Evolutionary conservation across 495 filamentous ascomycete genomes (phyloP).

Genomic region (Immersiella caudata): DNA sequence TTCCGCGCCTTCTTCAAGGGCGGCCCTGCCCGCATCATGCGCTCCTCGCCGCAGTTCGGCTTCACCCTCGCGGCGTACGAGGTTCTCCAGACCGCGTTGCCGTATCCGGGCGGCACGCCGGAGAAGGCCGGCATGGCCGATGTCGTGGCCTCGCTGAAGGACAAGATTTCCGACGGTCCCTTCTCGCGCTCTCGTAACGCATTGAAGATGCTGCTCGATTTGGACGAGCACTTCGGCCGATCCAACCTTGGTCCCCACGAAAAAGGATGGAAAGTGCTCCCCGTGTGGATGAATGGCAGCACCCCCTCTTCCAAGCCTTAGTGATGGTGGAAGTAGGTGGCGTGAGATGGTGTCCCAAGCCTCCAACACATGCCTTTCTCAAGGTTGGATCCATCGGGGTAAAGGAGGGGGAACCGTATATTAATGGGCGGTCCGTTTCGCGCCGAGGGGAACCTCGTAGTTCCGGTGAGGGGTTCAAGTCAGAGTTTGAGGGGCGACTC

Average conservation of each 20-base stretch:
- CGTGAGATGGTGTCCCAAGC: neutral
- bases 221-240: conserved; percentile 88
- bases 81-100: conserved; percentile 79
- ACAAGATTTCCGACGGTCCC: conserved; percentile 64
- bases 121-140: conserved; percentile 44
- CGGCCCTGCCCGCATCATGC: conserved; percentile 88
- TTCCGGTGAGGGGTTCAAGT: neutral
- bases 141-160: conserved; percentile 43
- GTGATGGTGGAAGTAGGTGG: neutral
- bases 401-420: neutral
- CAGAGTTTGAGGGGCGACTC: neutral
- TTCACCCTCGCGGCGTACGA: conserved; percentile 97
- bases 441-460: neutral
- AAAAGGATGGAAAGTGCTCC: conserved; percentile 53
- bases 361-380: neutral
- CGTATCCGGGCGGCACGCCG: conserved; percentile 64
- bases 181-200: conserved; percentile 89
- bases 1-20: conserved; percentile 98
- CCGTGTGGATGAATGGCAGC: conserved; percentile 43
- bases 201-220: conserved; percentile 93
- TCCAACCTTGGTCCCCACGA: conserved; percentile 57
- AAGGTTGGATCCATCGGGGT: neutral
- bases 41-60: conserved; percentile 95
- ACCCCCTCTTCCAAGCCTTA: neutral
- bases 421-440: neutral